Evolutionary conservation across 2,329 filamentous ascomycete genomes (phyloP).

Genomic region (Ophiostoma sp.): DNA sequence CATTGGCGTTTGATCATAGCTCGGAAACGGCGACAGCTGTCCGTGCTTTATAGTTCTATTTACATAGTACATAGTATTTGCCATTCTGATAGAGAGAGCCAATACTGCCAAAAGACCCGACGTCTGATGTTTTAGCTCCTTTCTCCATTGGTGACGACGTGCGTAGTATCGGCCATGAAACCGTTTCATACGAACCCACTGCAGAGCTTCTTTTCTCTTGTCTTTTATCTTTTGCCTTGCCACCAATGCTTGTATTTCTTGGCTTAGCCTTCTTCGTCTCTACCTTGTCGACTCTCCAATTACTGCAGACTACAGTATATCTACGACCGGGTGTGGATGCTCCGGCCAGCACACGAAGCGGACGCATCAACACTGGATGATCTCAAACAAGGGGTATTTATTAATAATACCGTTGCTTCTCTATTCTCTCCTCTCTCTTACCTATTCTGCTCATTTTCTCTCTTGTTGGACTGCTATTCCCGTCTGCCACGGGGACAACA

Average conservation of each 20-base stretch:
- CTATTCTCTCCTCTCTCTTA: neutral
- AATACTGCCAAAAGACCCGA: neutral
- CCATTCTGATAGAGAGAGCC: neutral
- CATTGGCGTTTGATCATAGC: constrained; percentile 4
- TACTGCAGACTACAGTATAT: neutral
- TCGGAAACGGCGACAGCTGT: neutral
- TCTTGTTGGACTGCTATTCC: neutral
- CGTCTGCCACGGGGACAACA: neutral
- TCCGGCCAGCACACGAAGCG: neutral
- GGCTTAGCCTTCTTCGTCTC: neutral
- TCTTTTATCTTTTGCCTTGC: neutral
- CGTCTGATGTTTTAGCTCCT: constrained; percentile 12
- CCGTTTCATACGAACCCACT: neutral
- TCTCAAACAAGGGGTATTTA: constrained; percentile 11
- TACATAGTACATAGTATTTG: neutral
- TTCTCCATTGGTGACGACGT: neutral
- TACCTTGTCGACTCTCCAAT: neutral
- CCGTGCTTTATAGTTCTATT: neutral
- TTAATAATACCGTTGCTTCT: constrained; percentile 7
- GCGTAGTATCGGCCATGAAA: neutral
- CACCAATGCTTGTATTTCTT: neutral
- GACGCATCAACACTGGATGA: constrained; percentile 10
- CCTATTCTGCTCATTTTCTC: neutral
- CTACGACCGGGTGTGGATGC: neutral
- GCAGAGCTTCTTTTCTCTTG: neutral